These are phyloP conservation scores for Daldinia vernicosa DNA, from an alignment of 495 filamentous ascomycete genomes.

Conservation along the genomic window DNA sequence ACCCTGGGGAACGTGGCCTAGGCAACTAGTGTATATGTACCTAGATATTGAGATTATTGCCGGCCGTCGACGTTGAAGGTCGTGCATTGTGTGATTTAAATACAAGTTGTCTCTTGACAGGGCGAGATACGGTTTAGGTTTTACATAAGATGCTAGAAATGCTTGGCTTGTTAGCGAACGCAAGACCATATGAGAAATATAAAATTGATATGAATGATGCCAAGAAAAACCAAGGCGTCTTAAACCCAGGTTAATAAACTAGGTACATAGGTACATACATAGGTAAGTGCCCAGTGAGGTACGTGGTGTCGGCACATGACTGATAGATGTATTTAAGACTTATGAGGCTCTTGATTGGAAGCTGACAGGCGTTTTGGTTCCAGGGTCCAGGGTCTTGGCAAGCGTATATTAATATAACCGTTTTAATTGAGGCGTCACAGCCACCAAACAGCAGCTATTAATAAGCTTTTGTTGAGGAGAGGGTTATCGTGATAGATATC, in stretches of 20 bases:
- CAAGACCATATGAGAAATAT: background rate
- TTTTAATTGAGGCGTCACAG: background rate
- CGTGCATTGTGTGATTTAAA: background rate
- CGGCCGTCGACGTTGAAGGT: background rate
- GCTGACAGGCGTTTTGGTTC: background rate
- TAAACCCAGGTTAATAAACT: too few relatives aligned
- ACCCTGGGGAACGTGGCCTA: background rate
- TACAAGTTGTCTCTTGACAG: background rate
- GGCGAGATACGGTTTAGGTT: background rate
- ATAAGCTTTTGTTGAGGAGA: background rate
- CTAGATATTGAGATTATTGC: background rate
- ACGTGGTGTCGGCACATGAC: too few relatives aligned
- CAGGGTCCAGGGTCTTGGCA: background rate
- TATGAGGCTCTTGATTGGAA: constrained; percentile 3
- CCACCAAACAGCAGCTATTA: background rate
- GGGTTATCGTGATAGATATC: background rate
- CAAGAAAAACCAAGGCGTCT: too few relatives aligned
- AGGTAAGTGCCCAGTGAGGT: too few relatives aligned
- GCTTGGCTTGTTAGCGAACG: background rate
- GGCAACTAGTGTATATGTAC: too few relatives aligned
- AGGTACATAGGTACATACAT: too few relatives aligned
- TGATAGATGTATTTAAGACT: background rate
- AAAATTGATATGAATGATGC: too few relatives aligned
- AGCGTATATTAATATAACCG: background rate
- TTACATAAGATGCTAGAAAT: background rate